phyloP scores from a whole-genome alignment of 2,329 filamentous ascomycete species.

The Metarhizium robertsii region DNA sequence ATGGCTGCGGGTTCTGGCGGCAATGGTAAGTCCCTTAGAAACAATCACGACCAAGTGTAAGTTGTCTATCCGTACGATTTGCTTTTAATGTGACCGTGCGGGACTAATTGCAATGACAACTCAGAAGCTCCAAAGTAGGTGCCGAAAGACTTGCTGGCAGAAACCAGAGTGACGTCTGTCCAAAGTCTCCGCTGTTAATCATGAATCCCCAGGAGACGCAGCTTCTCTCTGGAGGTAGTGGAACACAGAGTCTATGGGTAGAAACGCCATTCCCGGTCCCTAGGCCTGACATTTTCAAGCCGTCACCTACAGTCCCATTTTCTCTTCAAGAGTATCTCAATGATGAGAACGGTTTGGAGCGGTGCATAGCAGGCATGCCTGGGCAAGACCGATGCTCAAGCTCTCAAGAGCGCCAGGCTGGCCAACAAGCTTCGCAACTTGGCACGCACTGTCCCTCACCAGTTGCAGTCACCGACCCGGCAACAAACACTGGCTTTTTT shows the following conservation, averaged over 20 bases:
- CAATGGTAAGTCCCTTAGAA: background rate
- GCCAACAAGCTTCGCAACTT: background rate
- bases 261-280: background rate
- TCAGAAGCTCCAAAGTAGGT: background rate
- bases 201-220: conserved; percentile 1
- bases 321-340: conserved; percentile 2
- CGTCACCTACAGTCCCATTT: background rate
- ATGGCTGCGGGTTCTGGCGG: background rate
- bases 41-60: background rate
- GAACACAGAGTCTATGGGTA: background rate
- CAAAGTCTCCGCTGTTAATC: conserved; percentile 1
- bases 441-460: background rate
- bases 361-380: background rate
- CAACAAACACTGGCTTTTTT: background rate
- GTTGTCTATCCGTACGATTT: background rate
- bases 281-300: background rate
- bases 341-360: conserved; percentile 3
- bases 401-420: background rate
- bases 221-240: background rate
- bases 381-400: background rate
- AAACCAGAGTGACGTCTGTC: too few species aligned
- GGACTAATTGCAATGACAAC: background rate
- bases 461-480: background rate
- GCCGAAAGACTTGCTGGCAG: background rate
- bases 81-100: background rate